Percentiles rank a stretch among this genome's conserved stretches.
Evolutionary conservation across 2,329 filamentous ascomycete genomes (phyloP).

Genomic region (Xenoacremonium recifei): DNA sequence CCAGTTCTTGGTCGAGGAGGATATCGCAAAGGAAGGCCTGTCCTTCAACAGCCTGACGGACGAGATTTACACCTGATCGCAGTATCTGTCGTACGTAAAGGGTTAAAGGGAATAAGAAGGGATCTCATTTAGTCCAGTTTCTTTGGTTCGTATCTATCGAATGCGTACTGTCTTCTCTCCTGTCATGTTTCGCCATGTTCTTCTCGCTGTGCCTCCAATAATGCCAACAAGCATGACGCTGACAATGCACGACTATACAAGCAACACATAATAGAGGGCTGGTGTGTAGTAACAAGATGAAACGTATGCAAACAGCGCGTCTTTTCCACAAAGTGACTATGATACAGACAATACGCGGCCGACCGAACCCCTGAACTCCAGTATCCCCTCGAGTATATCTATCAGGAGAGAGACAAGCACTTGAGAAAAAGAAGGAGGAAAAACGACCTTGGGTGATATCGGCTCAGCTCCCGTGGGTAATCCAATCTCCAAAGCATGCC

Average conservation of each 20-base stretch:
- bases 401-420: neutral
- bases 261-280: neutral
- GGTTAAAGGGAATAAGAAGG: no score
- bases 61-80: constrained; percentile 62
- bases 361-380: constrained; percentile 26
- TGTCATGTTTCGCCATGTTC: no score
- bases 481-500: neutral
- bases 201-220: no score
- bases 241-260: neutral
- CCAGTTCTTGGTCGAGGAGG: constrained; percentile 79
- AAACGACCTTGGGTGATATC: neutral
- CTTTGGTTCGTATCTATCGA: no score
- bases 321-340: constrained; percentile 8
- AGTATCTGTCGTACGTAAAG: neutral
- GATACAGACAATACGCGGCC: constrained; percentile 16
- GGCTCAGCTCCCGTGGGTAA: neutral
- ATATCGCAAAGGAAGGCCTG: constrained; percentile 82
- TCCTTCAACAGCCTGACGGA: constrained; percentile 70
- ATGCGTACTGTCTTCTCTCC: no score
- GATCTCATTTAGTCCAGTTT: no score
- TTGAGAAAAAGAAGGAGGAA: no score
- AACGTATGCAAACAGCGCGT: constrained; percentile 13
- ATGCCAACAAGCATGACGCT: no score
- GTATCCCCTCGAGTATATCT: constrained; percentile 4
- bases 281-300: neutral